Conservation (phyloP, 345 rosid genomes). For the Noccaea bulbosa region DNA sequence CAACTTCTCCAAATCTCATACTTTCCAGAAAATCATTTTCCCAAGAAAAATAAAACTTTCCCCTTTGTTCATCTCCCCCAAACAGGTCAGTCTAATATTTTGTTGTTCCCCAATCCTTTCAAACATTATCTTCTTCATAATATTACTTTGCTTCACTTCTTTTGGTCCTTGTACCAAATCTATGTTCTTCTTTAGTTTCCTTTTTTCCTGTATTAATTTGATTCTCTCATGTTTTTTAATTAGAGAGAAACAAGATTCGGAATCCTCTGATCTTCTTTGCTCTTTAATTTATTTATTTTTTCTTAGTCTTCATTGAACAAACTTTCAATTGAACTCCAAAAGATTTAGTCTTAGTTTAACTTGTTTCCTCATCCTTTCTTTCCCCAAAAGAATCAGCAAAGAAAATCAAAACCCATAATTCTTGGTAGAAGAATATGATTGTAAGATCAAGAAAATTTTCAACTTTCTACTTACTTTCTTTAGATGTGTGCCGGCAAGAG, state of each 20-base stretch:
- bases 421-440: conserved; percentile 14
- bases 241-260: conserved; percentile 30
- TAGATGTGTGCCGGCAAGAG: conserved; percentile 27
- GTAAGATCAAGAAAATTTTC: conserved; percentile 5
- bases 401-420: background rate
- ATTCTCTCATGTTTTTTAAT: conserved; percentile 12
- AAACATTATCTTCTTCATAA: conserved; percentile 47
- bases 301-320: background rate
- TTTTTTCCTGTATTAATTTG: conserved; percentile 25
- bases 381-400: background rate
- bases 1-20: conserved; percentile 48
- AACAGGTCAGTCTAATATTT: conserved; percentile 45
- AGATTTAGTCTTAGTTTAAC: too few relatives aligned
- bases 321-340: background rate
- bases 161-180: conserved; percentile 44
- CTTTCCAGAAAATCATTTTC: conserved; percentile 50
- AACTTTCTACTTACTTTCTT: background rate
- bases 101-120: conserved; percentile 46
- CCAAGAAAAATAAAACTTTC: conserved; percentile 40
- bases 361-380: too few relatives aligned
- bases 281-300: conserved; percentile 9
- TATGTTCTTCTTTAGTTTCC: conserved; percentile 39
- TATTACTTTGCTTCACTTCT: conserved; percentile 47
- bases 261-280: conserved; percentile 32
- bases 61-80: conserved; percentile 40